Percentiles rank a stretch among this genome's conserved stretches.
phyloP scores from a whole-genome alignment of 768 basidiomycete species.

The Pleurotus platypus region DNA sequence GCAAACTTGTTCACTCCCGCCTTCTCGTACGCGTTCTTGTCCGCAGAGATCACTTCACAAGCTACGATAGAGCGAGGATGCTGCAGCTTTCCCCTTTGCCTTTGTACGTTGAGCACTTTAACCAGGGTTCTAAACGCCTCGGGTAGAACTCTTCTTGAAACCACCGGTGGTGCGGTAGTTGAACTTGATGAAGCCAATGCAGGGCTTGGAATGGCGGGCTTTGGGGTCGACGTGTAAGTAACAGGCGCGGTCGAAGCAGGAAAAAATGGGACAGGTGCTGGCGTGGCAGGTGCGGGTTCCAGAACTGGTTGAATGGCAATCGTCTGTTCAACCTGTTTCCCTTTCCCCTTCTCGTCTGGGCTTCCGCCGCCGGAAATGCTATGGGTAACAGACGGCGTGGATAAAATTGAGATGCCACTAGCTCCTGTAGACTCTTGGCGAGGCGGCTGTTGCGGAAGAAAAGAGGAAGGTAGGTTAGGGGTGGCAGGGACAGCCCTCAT shows the following conservation, averaged over 20 bases:
- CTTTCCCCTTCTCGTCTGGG: neutral
- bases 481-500: neutral
- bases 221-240: neutral
- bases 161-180: neutral
- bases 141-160: neutral
- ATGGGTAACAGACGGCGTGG: neutral
- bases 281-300: neutral
- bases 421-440: neutral
- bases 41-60: neutral
- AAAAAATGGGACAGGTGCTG: neutral
- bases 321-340: neutral
- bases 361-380: neutral
- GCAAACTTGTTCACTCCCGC: conserved; percentile 1
- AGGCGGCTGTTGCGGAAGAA: neutral
- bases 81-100: neutral
- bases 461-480: neutral
- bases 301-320: neutral
- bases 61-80: neutral
- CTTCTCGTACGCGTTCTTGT: neutral
- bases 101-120: neutral
- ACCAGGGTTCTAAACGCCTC: neutral
- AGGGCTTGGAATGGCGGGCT: neutral
- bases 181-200: neutral
- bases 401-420: neutral
- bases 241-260: neutral